A percentile compares a stretch with the other conserved stretches of the same genome.
Evolutionary conservation across 257 asterid species (phyloP).

Genomic region (Solanum paucissectum): DNA sequence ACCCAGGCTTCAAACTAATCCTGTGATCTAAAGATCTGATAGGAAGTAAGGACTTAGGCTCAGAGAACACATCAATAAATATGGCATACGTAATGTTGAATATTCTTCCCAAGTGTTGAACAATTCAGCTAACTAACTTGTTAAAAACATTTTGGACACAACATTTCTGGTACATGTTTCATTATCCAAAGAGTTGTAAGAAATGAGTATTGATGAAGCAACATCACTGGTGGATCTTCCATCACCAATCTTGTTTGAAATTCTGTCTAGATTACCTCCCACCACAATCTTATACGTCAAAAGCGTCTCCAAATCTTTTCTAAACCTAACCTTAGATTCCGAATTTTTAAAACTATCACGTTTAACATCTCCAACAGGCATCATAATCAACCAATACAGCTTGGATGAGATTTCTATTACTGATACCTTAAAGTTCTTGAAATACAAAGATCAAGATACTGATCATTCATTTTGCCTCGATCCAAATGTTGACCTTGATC

Average conservation of each 20-base stretch:
- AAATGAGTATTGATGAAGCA: background rate
- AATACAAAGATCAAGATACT: too few relatives aligned
- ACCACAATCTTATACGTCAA: constrained; percentile 13
- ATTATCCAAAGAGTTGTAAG: background rate
- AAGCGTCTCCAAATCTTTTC: constrained; percentile 22
- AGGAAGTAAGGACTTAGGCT: too few relatives aligned
- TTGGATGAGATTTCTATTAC: background rate
- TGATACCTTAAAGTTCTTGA: too few relatives aligned
- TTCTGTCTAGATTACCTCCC: constrained; percentile 33
- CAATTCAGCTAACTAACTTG: background rate
- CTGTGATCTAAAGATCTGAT: too few relatives aligned
- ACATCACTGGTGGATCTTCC: constrained; percentile 16
- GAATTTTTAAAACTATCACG: background rate
- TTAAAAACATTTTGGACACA: background rate
- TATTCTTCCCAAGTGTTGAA: background rate
- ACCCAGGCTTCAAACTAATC: too few relatives aligned
- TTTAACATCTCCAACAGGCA: constrained; percentile 11
- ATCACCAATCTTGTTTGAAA: constrained; percentile 12
- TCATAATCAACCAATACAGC: constrained; percentile 17
- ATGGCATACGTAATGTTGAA: too few relatives aligned
- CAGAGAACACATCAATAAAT: too few relatives aligned
- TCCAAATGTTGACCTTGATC: constrained; percentile 1
- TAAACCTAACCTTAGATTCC: background rate
- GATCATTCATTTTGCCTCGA: background rate
- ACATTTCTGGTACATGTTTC: too few relatives aligned